Conservation (phyloP, 208 protist species). For the Spongospora subterranea region DNA sequence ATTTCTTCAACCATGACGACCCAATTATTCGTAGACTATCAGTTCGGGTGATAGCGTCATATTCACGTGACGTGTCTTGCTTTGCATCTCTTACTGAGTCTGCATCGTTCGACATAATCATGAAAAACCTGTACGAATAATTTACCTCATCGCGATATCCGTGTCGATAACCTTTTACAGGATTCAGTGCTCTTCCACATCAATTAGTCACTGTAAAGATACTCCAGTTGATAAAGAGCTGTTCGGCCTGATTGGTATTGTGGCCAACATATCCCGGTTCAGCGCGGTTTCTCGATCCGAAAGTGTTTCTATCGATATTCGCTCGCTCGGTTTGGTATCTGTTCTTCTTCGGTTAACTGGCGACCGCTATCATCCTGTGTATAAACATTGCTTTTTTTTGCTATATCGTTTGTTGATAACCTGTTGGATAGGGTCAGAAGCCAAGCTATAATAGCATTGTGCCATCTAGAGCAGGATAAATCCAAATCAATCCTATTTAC, state of each 20-base stretch:
- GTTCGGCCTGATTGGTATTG: not conserved
- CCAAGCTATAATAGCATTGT: not conserved
- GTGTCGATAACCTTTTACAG: not conserved
- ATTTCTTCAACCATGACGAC: not conserved
- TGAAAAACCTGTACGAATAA: not conserved
- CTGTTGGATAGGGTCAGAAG: not conserved
- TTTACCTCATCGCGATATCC: not conserved
- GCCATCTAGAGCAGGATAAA: not conserved
- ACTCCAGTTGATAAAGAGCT: not conserved
- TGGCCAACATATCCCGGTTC: not conserved
- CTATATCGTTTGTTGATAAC: not conserved
- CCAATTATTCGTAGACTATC: not conserved
- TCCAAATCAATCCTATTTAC: slow-evolving; percentile 18
- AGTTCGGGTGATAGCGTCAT: slow-evolving; percentile 1
- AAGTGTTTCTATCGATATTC: too few species aligned
- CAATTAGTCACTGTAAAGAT: too few species aligned
- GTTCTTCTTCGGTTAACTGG: too few species aligned
- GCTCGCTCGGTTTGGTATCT: too few species aligned
- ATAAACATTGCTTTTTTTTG: not conserved
- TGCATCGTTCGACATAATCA: not conserved
- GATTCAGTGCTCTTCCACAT: too few species aligned
- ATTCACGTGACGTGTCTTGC: not conserved
- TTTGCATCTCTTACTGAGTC: not conserved
- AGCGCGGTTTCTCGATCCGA: not conserved
- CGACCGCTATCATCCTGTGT: too few species aligned